Conservation (phyloP, 257 asterid genomes). For the Verbascum thapsus region DNA sequence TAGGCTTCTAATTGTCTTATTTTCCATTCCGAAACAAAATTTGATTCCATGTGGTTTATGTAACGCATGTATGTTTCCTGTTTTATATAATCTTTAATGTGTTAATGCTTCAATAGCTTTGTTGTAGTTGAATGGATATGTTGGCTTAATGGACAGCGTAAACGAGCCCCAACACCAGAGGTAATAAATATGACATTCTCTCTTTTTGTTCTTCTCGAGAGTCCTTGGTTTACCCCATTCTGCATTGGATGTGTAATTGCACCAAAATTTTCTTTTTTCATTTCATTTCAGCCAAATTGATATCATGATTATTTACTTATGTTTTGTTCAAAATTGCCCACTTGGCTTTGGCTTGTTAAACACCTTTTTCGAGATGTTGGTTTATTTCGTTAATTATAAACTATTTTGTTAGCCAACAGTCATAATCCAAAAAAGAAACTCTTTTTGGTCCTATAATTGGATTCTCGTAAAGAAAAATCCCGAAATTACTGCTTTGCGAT, state of each 20-base stretch:
- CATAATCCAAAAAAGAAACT: too few relatives aligned
- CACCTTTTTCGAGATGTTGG: too few relatives aligned
- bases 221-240: background rate
- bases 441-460: background rate
- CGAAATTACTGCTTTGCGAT: constrained; percentile 28
- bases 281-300: background rate
- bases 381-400: background rate
- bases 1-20: constrained; percentile 1
- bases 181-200: constrained; percentile 35
- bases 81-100: constrained; percentile 30
- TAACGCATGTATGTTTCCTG: too few relatives aligned
- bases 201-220: background rate
- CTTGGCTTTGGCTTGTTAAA: background rate
- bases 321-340: background rate
- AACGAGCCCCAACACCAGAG: constrained; percentile 89
- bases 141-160: constrained; percentile 98
- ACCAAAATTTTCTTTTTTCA: background rate
- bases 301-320: background rate
- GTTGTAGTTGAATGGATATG: constrained; percentile 97
- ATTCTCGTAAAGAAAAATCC: constrained; percentile 12
- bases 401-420: too few relatives aligned
- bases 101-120: constrained; percentile 42
- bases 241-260: background rate
- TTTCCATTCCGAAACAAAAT: background rate
- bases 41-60: too few relatives aligned